Evolutionary conservation across 2,329 filamentous ascomycete genomes (phyloP).

Genomic region (Cadophora gregata): DNA sequence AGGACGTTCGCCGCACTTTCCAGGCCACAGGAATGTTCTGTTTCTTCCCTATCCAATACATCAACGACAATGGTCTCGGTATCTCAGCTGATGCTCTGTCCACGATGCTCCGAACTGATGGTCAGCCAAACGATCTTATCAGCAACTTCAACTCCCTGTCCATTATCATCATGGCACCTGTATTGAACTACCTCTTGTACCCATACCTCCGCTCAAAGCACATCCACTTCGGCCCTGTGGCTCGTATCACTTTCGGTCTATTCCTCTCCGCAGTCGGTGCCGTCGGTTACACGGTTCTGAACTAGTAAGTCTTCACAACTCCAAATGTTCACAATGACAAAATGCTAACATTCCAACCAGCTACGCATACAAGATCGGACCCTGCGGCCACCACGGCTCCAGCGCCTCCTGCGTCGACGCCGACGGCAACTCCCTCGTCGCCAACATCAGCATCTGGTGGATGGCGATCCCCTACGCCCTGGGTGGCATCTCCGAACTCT

Average conservation of each 20-base stretch:
- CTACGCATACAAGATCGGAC: constrained; percentile 66
- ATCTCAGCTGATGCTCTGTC: constrained; percentile 55
- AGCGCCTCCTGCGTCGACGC: constrained; percentile 34
- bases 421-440: constrained; percentile 35
- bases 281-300: constrained; percentile 60
- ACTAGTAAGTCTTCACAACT: constrained; percentile 46
- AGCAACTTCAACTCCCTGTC: constrained; percentile 78
- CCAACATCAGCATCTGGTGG: constrained; percentile 59
- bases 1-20: constrained; percentile 74
- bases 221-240: constrained; percentile 74
- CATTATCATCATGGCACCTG: constrained; percentile 74
- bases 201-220: constrained; percentile 67
- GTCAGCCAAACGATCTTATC: constrained; percentile 79
- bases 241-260: constrained; percentile 75
- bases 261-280: constrained; percentile 65
- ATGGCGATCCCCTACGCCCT: constrained; percentile 60
- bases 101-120: constrained; percentile 68
- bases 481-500: constrained; percentile 58
- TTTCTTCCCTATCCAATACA: constrained; percentile 54
- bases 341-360: background rate
- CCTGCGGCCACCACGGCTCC: constrained; percentile 57
- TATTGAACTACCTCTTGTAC: constrained; percentile 72
- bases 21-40: constrained; percentile 72
- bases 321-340: background rate
- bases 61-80: constrained; percentile 53